phyloP scores from a whole-genome alignment of 2,329 filamentous ascomycete species.

The Verticillium dahliae region DNA sequence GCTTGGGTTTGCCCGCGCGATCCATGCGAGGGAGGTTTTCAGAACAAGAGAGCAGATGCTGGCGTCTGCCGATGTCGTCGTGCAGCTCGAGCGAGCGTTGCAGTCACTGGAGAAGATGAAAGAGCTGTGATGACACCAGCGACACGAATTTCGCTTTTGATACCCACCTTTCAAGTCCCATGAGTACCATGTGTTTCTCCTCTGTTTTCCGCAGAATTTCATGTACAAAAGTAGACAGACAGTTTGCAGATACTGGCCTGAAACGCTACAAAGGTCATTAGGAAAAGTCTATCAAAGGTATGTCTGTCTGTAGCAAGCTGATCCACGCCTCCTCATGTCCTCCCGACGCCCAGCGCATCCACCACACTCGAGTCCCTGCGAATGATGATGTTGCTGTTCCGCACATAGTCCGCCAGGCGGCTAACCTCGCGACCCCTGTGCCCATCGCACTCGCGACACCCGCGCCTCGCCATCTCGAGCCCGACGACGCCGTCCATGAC shows the following conservation, averaged over 20 bases:
- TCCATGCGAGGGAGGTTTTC: background rate
- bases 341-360: conserved; percentile 8
- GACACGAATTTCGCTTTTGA: too few relatives aligned
- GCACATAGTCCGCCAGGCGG: conserved; percentile 16
- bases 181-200: too few relatives aligned
- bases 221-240: too few relatives aligned
- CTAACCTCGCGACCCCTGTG: conserved; percentile 25
- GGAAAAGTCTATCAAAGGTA: background rate
- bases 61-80: background rate
- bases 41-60: background rate
- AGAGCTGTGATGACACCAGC: background rate
- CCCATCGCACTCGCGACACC: conserved; percentile 24
- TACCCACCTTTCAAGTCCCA: too few relatives aligned
- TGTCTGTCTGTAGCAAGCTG: background rate
- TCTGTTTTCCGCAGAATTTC: too few relatives aligned
- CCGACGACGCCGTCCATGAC: conserved; percentile 25
- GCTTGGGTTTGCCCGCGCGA: background rate
- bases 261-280: background rate
- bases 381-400: background rate
- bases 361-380: conserved; percentile 7
- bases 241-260: background rate
- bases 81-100: background rate
- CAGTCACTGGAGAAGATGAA: background rate
- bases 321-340: background rate
- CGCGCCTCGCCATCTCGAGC: conserved; percentile 24